phyloP scores from a whole-genome alignment of 352 stramenopile genomes.

The Peronospora farinosa region DNA sequence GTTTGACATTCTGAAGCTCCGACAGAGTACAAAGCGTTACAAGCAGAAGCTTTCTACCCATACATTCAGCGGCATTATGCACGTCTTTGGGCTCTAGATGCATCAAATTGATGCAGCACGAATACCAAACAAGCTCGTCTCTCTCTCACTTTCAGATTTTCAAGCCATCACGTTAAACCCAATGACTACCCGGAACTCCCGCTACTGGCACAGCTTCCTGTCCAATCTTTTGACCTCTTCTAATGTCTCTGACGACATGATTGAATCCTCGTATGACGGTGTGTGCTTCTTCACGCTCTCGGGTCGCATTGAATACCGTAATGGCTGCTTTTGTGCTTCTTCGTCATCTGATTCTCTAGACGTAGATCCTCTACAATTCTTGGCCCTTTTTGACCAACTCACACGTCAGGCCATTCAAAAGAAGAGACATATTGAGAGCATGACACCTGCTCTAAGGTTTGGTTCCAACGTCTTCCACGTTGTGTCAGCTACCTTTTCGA shows the following conservation, averaged over 20 bases:
- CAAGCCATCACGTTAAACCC: background rate
- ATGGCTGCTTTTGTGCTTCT: slow-evolving; percentile 40
- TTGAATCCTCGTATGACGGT: slow-evolving; percentile 34
- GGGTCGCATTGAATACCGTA: slow-evolving; percentile 33
- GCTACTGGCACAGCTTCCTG: slow-evolving; percentile 42
- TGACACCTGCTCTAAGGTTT: slow-evolving; percentile 31
- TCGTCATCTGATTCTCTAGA: background rate
- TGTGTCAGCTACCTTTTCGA: slow-evolving; percentile 41
- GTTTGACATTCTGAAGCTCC: slow-evolving; percentile 38
- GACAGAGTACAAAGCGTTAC: slow-evolving; percentile 59
- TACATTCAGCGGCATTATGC: slow-evolving; percentile 39
- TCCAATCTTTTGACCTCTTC: slow-evolving; percentile 22
- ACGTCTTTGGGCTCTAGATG: slow-evolving; percentile 36
- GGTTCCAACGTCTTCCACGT: slow-evolving; percentile 33
- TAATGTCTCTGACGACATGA: background rate
- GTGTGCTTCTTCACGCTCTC: slow-evolving; percentile 38
- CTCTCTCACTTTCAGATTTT: slow-evolving; percentile 20
- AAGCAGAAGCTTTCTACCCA: slow-evolving; percentile 40
- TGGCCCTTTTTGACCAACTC: slow-evolving; percentile 41
- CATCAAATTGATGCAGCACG: background rate
- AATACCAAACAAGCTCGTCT: no score
- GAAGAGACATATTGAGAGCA: slow-evolving; percentile 2
- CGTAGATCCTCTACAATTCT: slow-evolving; percentile 20
- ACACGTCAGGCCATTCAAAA: slow-evolving; percentile 35
- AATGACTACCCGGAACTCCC: slow-evolving; percentile 39